Evolutionary conservation across 176 grass and related monocot genomes (phyloP).

Genomic region (Elaeis guineensis): DNA sequence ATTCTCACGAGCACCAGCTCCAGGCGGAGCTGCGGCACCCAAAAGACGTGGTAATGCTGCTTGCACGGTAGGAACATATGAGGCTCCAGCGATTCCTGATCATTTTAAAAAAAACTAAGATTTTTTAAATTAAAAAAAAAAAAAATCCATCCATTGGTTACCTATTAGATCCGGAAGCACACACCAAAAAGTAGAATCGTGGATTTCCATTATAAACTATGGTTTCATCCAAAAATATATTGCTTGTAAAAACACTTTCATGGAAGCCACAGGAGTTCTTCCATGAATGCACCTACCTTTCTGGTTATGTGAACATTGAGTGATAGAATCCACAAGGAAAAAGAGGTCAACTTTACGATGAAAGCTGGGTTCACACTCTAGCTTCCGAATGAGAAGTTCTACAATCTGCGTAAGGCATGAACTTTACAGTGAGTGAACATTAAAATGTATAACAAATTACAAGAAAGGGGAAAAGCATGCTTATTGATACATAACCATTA

Average conservation of each 20-base stretch:
- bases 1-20: conserved; percentile 82
- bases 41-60: conserved; percentile 77
- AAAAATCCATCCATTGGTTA: conserved; percentile 1
- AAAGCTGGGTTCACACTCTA: conserved; percentile 80
- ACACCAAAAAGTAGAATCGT: conserved; percentile 8
- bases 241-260: background rate
- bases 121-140: background rate
- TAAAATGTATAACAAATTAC: too few species aligned
- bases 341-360: conserved; percentile 88
- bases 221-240: too few species aligned
- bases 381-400: conserved; percentile 72
- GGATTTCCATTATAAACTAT: too few species aligned
- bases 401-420: conserved; percentile 49
- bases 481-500: too few species aligned
- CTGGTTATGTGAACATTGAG: conserved; percentile 83
- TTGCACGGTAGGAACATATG: conserved; percentile 75
- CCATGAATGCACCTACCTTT: conserved; percentile 39
- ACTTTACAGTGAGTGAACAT: too few species aligned
- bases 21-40: conserved; percentile 78
- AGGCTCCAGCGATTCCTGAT: conserved; percentile 65
- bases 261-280: background rate
- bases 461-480: too few species aligned
- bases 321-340: conserved; percentile 95
- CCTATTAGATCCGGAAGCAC: conserved; percentile 22
- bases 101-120: background rate